Conservation (phyloP, 2,329 filamentous ascomycete species). For the Lachnellula arida region DNA sequence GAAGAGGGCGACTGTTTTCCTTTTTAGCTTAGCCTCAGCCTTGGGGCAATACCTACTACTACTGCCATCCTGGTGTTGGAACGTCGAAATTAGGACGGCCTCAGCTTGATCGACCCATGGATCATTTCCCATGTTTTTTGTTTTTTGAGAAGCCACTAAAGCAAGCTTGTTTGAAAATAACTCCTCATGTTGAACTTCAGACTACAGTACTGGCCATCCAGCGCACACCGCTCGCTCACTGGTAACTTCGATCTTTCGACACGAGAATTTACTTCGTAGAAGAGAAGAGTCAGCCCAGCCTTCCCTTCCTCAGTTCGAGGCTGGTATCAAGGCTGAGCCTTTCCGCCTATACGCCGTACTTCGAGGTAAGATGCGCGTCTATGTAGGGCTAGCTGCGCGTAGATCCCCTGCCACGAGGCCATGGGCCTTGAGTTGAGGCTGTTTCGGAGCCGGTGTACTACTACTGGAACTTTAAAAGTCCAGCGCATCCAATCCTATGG, state of each 20-base stretch:
- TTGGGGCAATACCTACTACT: slow-evolving; percentile 17
- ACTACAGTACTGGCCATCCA: neutral
- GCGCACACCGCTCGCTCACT: neutral
- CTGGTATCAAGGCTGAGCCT: slow-evolving; percentile 5
- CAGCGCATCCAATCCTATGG: neutral
- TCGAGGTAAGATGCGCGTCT: neutral
- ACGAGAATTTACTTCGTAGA: neutral
- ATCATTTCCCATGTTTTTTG: slow-evolving; percentile 13
- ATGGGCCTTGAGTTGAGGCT: neutral
- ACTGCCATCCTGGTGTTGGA: slow-evolving; percentile 8
- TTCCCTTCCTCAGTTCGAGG: neutral
- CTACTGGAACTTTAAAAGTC: neutral
- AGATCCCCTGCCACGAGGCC: neutral
- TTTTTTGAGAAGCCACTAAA: neutral
- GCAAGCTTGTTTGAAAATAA: neutral
- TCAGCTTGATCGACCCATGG: slow-evolving; percentile 11
- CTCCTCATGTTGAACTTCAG: neutral
- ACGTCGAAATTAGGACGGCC: slow-evolving; percentile 5
- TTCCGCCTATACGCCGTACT: neutral
- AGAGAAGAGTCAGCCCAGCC: neutral
- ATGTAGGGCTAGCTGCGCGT: neutral
- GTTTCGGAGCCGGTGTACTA: neutral
- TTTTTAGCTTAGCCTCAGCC: slow-evolving; percentile 21
- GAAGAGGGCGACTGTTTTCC: slow-evolving; percentile 1
- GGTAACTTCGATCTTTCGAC: too few relatives aligned